Evolutionary conservation across 345 rosid genomes (phyloP).

Genomic region (Citrus trifoliata): DNA sequence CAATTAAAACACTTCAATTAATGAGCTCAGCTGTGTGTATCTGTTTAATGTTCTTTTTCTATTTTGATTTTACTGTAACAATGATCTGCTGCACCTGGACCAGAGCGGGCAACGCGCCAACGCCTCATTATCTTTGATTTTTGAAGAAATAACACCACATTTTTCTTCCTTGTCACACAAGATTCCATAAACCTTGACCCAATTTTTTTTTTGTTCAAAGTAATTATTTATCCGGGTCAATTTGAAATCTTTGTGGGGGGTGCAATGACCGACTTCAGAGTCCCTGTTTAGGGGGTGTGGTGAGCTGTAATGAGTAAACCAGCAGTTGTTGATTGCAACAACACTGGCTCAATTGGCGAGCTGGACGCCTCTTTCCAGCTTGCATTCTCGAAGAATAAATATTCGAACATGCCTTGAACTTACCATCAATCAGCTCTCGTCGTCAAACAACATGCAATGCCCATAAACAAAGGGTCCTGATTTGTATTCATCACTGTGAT

Average conservation of each 20-base stretch:
- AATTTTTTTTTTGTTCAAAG: neutral
- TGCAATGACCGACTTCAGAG: neutral
- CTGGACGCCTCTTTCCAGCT: constrained; percentile 17
- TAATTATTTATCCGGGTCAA: neutral
- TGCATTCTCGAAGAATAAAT: neutral
- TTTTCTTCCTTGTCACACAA: neutral
- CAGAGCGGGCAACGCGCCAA: neutral
- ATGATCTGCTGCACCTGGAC: neutral
- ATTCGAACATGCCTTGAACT: constrained; percentile 3
- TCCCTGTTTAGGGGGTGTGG: neutral
- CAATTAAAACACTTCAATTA: neutral
- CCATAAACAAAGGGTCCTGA: neutral
- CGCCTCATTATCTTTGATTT: neutral
- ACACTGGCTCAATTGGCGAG: neutral
- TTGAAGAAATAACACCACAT: neutral
- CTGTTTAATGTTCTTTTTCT: no score
- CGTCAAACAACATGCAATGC: neutral
- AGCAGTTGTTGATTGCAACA: neutral
- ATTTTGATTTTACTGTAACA: neutral
- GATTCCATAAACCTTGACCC: neutral
- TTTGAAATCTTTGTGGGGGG: neutral
- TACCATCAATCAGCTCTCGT: neutral
- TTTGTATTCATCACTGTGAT: neutral
- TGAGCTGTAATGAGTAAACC: constrained; percentile 6
- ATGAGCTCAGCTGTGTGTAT: neutral